Base-by-base conservation (phyloP, 768 basidiomycete genomes). In the Russula brevipes region DNA sequence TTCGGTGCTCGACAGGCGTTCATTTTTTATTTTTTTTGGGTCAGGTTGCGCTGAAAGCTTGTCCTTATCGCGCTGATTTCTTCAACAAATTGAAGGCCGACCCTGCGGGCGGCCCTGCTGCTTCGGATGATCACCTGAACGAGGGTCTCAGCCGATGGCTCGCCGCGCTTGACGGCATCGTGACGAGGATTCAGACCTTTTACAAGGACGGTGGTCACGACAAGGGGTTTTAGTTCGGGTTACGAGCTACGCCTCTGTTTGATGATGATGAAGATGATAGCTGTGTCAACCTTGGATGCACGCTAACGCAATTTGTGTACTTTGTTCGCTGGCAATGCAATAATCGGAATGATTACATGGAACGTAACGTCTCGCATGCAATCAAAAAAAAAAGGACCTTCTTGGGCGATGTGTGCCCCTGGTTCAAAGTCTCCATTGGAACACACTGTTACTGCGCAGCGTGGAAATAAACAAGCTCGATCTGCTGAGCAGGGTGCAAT, bases 41-140 rank as follows among this genome's bases (percentile, higher is more conserved):
- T 36, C 69, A 86, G 84, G 75, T 81, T 61, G 84, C 85, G n/a
- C 82, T 85, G 84, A 85, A 83, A 72, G 82, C 84, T 5, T 85
- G 84, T 73, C 85, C 85, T 5, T 82, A 83, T 74, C 80, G 84
- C 62, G 77, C 75, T 9, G 79, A 78, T 62, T 83, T 86, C 71
- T 85, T 84, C 74, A 71, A 74, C 50, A 85, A 85, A 74, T 75
- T 86, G 51, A 82, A 80, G 44, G 68, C 70, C 14, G 75, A 76
- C 56, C 73, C 73, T 12, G 68, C 69, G 24, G 74, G 76, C 8
- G 76, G 74, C 0, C 63, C 71, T 2, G 44, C 76, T 9, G 72
- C 75, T 44, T 76, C 82, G 7, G 69, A 74, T 38, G 80, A 79
- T 9, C 77, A 75, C 57, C 76, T 85, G 53, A 72, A 80, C 60